Evolutionary conservation across 2,329 filamentous ascomycete genomes (phyloP).

Genomic region (Aurifilum marmelostoma): DNA sequence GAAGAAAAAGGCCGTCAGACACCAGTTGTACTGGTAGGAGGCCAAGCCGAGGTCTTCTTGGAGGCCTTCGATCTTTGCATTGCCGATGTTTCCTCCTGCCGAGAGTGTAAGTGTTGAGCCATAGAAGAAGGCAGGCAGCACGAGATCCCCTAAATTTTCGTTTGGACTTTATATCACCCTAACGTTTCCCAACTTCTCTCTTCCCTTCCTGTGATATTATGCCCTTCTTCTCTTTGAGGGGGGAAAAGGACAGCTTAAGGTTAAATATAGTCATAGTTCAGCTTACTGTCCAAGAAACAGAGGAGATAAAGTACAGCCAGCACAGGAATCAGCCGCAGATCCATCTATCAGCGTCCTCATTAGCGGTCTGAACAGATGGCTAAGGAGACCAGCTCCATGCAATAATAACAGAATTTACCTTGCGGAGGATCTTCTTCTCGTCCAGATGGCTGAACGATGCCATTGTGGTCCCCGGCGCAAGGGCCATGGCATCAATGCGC

Average conservation of each 20-base stretch:
- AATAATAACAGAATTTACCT: constrained; percentile 40
- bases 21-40: constrained; percentile 70
- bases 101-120: constrained; percentile 41
- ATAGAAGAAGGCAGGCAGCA: constrained; percentile 64
- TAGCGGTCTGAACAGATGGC: constrained; percentile 58
- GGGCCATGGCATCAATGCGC: constrained; percentile 30
- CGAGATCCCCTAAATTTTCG: neutral
- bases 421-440: constrained; percentile 63
- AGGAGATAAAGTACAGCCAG: constrained; percentile 70
- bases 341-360: constrained; percentile 49
- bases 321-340: constrained; percentile 60
- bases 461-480: constrained; percentile 27
- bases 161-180: neutral
- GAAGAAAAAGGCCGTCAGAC: constrained; percentile 76
- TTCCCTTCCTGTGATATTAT: neutral
- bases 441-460: constrained; percentile 46
- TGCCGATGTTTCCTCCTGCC: constrained; percentile 59
- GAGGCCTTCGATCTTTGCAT: constrained; percentile 67
- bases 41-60: constrained; percentile 60
- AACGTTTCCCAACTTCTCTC: too few species aligned
- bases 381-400: constrained; percentile 59
- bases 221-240: neutral
- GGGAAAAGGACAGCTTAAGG: neutral
- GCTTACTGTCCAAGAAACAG: constrained; percentile 65
- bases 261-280: neutral